Evolutionary conservation across 768 basidiomycete species (phyloP).

Genomic region (Naematelia aurantialba): DNA sequence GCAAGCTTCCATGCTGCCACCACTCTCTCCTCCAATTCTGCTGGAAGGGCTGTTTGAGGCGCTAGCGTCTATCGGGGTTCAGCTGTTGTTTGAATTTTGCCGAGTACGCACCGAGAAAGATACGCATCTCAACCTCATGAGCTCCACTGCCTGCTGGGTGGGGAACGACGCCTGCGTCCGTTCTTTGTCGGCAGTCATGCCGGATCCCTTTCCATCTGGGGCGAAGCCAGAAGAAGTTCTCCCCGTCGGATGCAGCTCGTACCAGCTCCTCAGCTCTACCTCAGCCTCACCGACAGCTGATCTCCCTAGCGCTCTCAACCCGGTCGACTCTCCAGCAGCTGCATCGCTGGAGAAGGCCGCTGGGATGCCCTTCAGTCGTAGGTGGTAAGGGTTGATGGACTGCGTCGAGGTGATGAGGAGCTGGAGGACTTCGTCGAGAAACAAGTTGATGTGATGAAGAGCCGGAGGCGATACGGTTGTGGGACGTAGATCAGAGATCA

Average conservation of each 20-base stretch:
- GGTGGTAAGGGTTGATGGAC: conserved; percentile 41
- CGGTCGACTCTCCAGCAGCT: conserved; percentile 25
- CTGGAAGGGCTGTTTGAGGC: conserved; percentile 79
- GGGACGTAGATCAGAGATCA: conserved; percentile 89
- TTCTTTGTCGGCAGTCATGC: conserved; percentile 16
- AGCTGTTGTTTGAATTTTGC: conserved; percentile 54
- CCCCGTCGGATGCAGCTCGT: conserved; percentile 57
- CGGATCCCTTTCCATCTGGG: conserved; percentile 28
- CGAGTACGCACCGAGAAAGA: conserved; percentile 39
- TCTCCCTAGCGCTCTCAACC: conserved; percentile 65
- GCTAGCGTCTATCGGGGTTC: conserved; percentile 74
- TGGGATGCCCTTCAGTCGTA: conserved; percentile 35
- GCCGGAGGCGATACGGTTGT: conserved; percentile 76
- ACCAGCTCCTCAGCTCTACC: conserved; percentile 83
- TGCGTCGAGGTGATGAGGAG: conserved; percentile 27
- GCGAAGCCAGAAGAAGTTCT: conserved; percentile 20
- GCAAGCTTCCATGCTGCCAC: conserved; percentile 64
- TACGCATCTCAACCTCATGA: conserved; percentile 60
- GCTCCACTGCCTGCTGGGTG: conserved; percentile 55
- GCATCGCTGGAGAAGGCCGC: conserved; percentile 40
- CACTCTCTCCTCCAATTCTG: conserved; percentile 68
- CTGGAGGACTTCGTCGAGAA: conserved; percentile 46
- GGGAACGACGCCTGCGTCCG: conserved; percentile 31
- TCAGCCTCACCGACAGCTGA: conserved; percentile 90
- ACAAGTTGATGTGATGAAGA: conserved; percentile 54